These are phyloP conservation scores for Rhodotorula paludigena DNA, from an alignment of 768 basidiomycete species.

Conservation along the genomic window DNA sequence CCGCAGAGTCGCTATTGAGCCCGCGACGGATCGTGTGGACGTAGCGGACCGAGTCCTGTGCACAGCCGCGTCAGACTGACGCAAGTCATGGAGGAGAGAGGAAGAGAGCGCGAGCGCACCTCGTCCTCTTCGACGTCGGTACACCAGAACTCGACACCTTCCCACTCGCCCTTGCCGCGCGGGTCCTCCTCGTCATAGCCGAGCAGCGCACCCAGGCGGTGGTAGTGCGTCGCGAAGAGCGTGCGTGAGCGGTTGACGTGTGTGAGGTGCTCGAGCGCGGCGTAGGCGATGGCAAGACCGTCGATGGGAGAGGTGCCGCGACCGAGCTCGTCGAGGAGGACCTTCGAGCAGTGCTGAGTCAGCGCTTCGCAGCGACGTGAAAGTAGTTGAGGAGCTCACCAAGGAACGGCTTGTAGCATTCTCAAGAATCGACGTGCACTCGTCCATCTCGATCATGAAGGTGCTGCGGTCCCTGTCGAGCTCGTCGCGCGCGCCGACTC, in stretches of 20 bases:
- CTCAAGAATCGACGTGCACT: conserved; percentile 82
- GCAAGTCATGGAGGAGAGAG: background rate
- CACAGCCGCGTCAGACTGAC: background rate
- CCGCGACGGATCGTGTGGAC: conserved; percentile 74
- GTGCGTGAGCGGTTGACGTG: conserved; percentile 68
- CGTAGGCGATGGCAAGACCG: conserved; percentile 89
- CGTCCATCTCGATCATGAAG: conserved; percentile 98
- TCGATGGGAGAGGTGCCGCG: conserved; percentile 88
- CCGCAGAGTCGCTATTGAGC: conserved; percentile 85
- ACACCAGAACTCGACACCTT: conserved; percentile 74
- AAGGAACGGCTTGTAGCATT: conserved; percentile 77
- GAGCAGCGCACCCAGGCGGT: conserved; percentile 71
- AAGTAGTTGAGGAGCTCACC: conserved; percentile 52
- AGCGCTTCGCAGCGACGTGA: conserved; percentile 2
- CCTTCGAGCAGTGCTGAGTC: conserved; percentile 53
- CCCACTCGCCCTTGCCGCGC: conserved; percentile 51
- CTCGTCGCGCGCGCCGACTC: conserved; percentile 92
- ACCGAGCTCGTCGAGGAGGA: conserved; percentile 99
- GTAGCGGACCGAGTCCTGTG: conserved; percentile 57
- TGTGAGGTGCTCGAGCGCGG: conserved; percentile 74
- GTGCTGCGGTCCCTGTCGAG: conserved; percentile 88
- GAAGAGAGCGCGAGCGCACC: conserved; percentile 51
- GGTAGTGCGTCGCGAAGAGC: conserved; percentile 98
- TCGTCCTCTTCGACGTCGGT: conserved; percentile 75
- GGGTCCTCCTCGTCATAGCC: conserved; percentile 53